Conservation (phyloP, 202 grass and related monocot genomes). For the Panicum virgatum region DNA sequence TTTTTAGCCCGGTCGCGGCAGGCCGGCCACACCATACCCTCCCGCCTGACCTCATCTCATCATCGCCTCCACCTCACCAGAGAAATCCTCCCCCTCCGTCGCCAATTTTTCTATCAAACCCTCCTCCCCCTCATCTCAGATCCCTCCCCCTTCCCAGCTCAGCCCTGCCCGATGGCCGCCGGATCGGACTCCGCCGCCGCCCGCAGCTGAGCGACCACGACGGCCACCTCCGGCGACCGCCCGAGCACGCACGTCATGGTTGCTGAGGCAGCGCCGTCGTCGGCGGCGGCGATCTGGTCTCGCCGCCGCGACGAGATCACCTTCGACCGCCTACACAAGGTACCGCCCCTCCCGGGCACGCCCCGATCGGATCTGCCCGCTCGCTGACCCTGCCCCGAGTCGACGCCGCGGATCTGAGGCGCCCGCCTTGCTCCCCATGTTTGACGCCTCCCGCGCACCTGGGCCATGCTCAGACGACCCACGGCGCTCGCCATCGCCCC, state of each 20-base stretch:
- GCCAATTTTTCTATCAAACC: conserved; percentile 28
- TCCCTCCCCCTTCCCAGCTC: conserved; percentile 12
- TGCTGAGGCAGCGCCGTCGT: conserved; percentile 28
- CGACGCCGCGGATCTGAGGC: conserved; percentile 29
- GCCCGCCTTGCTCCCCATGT: background rate
- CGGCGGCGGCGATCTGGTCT: conserved; percentile 88
- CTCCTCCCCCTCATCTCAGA: conserved; percentile 25
- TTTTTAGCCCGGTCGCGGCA: background rate
- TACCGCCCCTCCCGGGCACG: conserved; percentile 32
- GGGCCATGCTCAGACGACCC: background rate
- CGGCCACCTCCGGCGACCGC: background rate
- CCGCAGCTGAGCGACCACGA: conserved; percentile 17
- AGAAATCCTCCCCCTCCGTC: conserved; percentile 35
- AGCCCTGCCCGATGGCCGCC: conserved; percentile 18
- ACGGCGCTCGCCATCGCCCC: background rate
- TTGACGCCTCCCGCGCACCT: too few species aligned
- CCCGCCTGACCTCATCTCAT: conserved; percentile 26
- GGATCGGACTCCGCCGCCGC: background rate
- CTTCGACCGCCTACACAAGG: conserved; percentile 86
- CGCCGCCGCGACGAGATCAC: conserved; percentile 68
- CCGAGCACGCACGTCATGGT: conserved; percentile 12
- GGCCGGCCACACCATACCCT: conserved; percentile 23
- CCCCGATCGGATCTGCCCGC: conserved; percentile 44
- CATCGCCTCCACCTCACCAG: conserved; percentile 32
- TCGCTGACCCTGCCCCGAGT: conserved; percentile 1